Evolutionary conservation across 2,329 filamentous ascomycete species (phyloP).

Genomic region (Plenodomus biglobosus): DNA sequence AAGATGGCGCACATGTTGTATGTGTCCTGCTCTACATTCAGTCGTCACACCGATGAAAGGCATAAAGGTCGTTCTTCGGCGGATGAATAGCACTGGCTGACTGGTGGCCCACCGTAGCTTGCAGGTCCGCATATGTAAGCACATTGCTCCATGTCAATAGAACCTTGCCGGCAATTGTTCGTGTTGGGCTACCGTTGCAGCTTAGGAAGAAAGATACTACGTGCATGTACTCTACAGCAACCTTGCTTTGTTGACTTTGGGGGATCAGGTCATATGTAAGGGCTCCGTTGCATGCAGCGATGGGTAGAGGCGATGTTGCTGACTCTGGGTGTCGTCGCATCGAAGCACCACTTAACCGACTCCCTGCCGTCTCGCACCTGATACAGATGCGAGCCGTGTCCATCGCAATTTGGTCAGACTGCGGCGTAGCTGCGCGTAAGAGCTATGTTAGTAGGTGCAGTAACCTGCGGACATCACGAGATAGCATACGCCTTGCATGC

Average conservation of each 20-base stretch:
- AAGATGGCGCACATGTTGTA: not conserved
- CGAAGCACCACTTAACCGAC: not conserved
- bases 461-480: not conserved
- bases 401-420: not conserved
- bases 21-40: constrained; percentile 4
- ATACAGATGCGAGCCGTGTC: not conserved
- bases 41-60: constrained; percentile 21
- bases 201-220: not conserved
- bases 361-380: not conserved
- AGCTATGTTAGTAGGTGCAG: not conserved
- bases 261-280: not conserved
- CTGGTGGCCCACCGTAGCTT: constrained; percentile 16
- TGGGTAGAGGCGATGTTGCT: not conserved
- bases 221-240: not conserved
- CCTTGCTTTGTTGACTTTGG: not conserved
- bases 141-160: not conserved
- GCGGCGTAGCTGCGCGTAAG: not conserved
- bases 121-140: not conserved
- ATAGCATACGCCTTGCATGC: not conserved
- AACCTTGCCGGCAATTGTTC: not conserved
- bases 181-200: not conserved
- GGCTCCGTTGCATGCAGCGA: not conserved
- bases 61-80: constrained; percentile 13
- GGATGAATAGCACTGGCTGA: constrained; percentile 16
- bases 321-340: not conserved